These are phyloP conservation scores for Epichloe brachyelytri DNA, from an alignment of 2,329 filamentous ascomycete species.

Conservation along the genomic window DNA sequence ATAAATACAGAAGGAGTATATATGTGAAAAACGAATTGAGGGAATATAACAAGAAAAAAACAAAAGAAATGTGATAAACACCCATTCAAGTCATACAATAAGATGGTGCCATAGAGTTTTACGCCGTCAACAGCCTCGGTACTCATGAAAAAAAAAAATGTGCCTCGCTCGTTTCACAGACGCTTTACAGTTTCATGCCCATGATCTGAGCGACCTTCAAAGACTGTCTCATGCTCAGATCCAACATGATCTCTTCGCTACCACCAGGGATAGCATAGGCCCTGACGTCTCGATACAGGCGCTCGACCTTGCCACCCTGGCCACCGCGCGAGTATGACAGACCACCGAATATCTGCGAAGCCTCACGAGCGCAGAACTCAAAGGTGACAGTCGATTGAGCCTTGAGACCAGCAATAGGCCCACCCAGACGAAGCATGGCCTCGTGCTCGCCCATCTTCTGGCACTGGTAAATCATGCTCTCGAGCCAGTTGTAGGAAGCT, in stretches of 20 bases:
- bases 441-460: conserved; percentile 86
- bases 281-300: conserved; percentile 86
- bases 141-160: not conserved
- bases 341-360: conserved; percentile 93
- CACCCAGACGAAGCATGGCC: conserved; percentile 90
- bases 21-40: not conserved
- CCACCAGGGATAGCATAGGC: conserved; percentile 95
- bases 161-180: not conserved
- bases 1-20: not conserved
- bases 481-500: conserved; percentile 91
- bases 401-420: conserved; percentile 86
- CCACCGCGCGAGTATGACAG: conserved; percentile 85
- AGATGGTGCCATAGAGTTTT: not conserved
- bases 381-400: conserved; percentile 90
- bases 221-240: conserved; percentile 85
- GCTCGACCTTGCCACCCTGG: conserved; percentile 89
- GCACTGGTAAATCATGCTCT: conserved; percentile 90
- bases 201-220: conserved; percentile 78
- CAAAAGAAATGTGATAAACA: not conserved
- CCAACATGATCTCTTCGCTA: conserved; percentile 96
- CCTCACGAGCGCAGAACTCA: conserved; percentile 94
- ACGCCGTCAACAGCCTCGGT: not conserved
- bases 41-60: not conserved
- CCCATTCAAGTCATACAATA: not conserved
- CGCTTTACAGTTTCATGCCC: conserved; percentile 80